Evolutionary conservation across 108 stramenopile species (phyloP), one percentile per base, ranked within the genome.

Genomic region (Cyclotella sp.): DNA sequence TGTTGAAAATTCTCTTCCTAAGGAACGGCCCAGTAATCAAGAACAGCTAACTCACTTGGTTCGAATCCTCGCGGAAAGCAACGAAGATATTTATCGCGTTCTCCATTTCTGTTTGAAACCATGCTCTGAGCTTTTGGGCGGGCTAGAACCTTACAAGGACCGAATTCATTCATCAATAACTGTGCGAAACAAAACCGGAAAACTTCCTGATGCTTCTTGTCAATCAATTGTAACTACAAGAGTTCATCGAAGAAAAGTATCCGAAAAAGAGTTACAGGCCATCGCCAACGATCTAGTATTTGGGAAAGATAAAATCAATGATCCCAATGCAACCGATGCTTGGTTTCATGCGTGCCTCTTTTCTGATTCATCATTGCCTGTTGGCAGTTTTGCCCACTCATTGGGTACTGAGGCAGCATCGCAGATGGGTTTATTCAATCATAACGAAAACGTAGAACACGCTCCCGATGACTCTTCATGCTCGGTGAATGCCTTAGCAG

Each of bases 381-480:
- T 89, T 44, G 94, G 94, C 22, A 83, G 87, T 46, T 95, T 95
- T 83, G 94, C 94, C 3, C 94, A 95, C 81, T 95, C 94, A 42
- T 77, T 89, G 13, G 92, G 94, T 45, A 58, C 91, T 15, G 94
- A 95, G 86, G 86, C 86, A 14, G 94, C 94, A 16, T 57, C 84
- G 19, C 94, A 95, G 70, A 75, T 93, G 73, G 85, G 86, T 64
- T 57, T 90, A 53, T 81, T 93, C 46, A 51, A 3, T 24, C 19
- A 60, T 4, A 19, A 59, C 26, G 66, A 78, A 55, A 54, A 65
- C 5, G 52, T 43, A 44, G 74, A 71, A 52, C 15, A 39, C 16
- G 19, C 11, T 4, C 39, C 77, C 55, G 57, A 51, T 39, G 28
- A 54, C 8, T 57, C 71, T 44, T 68, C 78, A 8, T 79, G 72